A percentile compares a stretch with the other conserved stretches of the same genome.
phyloP scores from a whole-genome alignment of 2,329 filamentous ascomycete genomes.

The Immersiporthe knoxdaviesiana region DNA sequence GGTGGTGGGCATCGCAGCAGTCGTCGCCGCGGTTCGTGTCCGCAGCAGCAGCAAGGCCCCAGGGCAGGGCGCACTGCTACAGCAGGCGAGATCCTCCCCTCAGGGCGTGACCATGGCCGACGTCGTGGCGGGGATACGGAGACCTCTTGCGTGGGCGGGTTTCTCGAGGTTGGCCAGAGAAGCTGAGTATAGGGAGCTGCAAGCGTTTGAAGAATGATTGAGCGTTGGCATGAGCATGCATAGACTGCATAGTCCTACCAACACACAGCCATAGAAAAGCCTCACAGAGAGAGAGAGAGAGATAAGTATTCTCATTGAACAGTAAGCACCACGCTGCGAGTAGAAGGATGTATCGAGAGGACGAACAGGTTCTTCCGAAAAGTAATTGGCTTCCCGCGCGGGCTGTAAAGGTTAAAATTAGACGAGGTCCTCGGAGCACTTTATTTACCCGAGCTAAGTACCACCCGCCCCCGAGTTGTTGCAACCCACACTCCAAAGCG shows the following conservation, averaged over 20 bases:
- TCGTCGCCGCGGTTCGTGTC: not conserved
- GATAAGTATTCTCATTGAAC: no score
- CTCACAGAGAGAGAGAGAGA: not conserved
- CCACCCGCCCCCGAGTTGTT: not conserved
- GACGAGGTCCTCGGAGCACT: no score
- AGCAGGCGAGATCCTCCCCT: not conserved
- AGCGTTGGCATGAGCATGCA: constrained; percentile 1
- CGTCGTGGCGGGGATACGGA: constrained; percentile 14
- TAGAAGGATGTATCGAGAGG: no score
- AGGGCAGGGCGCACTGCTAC: not conserved
- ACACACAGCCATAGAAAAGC: no score
- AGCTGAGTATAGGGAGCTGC: constrained; percentile 18
- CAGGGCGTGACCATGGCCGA: not conserved
- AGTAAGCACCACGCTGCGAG: no score
- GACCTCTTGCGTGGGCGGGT: not conserved
- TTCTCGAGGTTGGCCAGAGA: not conserved
- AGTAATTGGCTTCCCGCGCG: no score
- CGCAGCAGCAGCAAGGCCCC: constrained; percentile 11
- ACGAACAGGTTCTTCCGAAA: no score
- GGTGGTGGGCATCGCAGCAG: not conserved
- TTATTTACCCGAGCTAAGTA: no score
- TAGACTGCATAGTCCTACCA: not conserved
- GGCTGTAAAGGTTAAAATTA: no score
- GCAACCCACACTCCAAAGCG: not conserved
- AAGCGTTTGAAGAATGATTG: constrained; percentile 18